A percentile compares a stretch with the other conserved stretches of the same genome.
phyloP scores from a whole-genome alignment of 441 rosid species.

The Populus hybrid region DNA sequence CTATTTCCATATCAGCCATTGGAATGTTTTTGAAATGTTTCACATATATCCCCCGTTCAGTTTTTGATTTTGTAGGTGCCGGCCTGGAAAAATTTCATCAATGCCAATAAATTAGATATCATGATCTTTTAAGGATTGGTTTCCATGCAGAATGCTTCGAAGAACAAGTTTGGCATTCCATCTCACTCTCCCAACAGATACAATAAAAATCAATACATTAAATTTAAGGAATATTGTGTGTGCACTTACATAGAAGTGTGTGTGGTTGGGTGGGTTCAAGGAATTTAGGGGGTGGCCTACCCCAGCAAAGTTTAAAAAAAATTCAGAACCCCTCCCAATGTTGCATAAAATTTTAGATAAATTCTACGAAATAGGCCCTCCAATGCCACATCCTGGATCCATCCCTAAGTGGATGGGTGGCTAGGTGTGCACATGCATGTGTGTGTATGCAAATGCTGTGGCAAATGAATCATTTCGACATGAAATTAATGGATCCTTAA shows the following conservation, averaged over 20 bases:
- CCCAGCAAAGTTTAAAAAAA: neutral
- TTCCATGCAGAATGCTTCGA: neutral
- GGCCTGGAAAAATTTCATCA: constrained; percentile 46
- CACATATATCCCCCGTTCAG: constrained; percentile 71
- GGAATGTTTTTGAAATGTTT: constrained; percentile 98
- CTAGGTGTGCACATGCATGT: neutral
- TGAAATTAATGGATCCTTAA: neutral
- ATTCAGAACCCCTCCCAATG: neutral
- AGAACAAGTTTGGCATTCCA: constrained; percentile 9
- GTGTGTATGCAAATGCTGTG: neutral
- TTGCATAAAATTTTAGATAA: neutral
- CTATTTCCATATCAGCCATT: constrained; percentile 98
- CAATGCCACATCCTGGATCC: neutral
- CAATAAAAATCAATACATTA: neutral
- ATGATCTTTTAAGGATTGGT: too few relatives aligned
- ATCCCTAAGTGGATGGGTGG: neutral
- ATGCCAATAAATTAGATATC: constrained; percentile 12
- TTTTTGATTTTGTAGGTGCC: constrained; percentile 47
- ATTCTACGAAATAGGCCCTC: neutral
- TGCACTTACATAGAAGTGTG: neutral
- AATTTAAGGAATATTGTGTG: neutral
- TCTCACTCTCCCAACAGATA: neutral
- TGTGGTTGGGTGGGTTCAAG: neutral
- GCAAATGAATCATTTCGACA: neutral
- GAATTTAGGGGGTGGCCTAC: neutral